Evolutionary conservation across 257 asterid genomes (phyloP), one percentile per base, ranked within the genome.

Genomic region (Primulina huaijiensis): DNA sequence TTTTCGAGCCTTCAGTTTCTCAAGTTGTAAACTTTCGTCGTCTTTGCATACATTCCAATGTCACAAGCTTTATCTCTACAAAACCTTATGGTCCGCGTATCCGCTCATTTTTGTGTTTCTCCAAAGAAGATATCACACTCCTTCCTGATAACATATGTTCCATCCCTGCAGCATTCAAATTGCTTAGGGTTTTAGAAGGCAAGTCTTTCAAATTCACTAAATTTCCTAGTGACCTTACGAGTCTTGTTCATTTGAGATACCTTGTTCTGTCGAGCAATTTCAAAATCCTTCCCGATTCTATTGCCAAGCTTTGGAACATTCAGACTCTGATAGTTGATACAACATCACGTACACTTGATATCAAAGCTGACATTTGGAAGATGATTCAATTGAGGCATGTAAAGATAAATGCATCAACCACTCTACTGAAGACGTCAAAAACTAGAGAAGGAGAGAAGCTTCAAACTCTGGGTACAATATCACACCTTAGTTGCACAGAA

Each of bases 51-150:
- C 83, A 75, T 16, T 77, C 79, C 7, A 37, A 74, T 37, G 77
- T 79, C 5, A 19, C 27, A 7, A 69, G 20, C 3, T 81, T 82
- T 66, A 30, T 85, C 14, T 57, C 62, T 0, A 11, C 19, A 3
- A 62, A 60, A n/a, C 74, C 58, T 1, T n/a, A 21, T 12, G 82
- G 72, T 31, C 69, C 40, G 6, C 53, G 62, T 2, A 71, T 83
- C 5, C 84, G 90, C 8, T 86, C 88, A 10, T 77, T 86, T 31
- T 27, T 80, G 43, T 77, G 85, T 52, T 76, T 77, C 57, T 66
- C 83, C 16, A 63, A 71, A 20, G 76, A 75, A 16, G 69, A 68
- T 35, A 6, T 60, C 8, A 37, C 14, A 16, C 38, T 77, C 62
- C 71, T 67, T 1, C 63, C 69, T 6, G 82, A 68, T 2, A 60